These are phyloP conservation scores for Vaccinium macrocarpon DNA, from an alignment of 148 eudicot species.

Conservation along the genomic window DNA sequence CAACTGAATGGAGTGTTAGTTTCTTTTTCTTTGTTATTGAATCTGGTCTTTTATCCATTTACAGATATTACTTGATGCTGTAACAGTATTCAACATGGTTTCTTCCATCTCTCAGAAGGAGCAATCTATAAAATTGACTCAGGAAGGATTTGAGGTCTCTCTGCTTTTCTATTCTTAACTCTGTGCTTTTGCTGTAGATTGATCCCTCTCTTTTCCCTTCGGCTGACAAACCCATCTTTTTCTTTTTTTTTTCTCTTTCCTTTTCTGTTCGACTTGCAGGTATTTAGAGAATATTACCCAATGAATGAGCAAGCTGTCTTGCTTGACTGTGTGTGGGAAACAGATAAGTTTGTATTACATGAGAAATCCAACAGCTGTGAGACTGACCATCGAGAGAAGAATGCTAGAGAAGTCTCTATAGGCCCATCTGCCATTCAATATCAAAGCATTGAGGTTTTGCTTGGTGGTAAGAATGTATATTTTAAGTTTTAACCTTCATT, in stretches of 20 bases:
- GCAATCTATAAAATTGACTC: constrained; percentile 75
- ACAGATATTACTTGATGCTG: constrained; percentile 88
- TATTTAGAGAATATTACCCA: constrained; percentile 86
- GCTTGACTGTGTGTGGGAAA: constrained; percentile 68
- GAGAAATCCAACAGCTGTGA: constrained; percentile 40
- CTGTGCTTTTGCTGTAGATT: not conserved
- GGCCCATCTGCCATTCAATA: constrained; percentile 39
- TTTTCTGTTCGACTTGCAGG: constrained; percentile 42
- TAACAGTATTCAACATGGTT: constrained; percentile 56
- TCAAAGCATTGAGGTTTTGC: constrained; percentile 51
- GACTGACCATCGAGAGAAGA: constrained; percentile 28
- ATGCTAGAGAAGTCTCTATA: constrained; percentile 26
- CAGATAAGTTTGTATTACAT: constrained; percentile 63
- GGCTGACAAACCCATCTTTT: not conserved
- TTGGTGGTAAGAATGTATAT: constrained; percentile 58
- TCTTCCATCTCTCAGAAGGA: constrained; percentile 66
- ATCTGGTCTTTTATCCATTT: constrained; percentile 9
- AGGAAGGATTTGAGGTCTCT: constrained; percentile 78
- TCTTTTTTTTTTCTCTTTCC: not conserved
- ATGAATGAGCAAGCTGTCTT: constrained; percentile 43
- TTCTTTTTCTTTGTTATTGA: not conserved
- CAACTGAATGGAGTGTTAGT: not conserved
- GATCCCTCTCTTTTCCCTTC: not conserved
- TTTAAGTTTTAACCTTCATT: not conserved
- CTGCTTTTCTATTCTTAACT: not conserved